Evolutionary conservation across 2,329 filamentous ascomycete species (phyloP).

Genomic region (Sphaerostilbella broomeana): DNA sequence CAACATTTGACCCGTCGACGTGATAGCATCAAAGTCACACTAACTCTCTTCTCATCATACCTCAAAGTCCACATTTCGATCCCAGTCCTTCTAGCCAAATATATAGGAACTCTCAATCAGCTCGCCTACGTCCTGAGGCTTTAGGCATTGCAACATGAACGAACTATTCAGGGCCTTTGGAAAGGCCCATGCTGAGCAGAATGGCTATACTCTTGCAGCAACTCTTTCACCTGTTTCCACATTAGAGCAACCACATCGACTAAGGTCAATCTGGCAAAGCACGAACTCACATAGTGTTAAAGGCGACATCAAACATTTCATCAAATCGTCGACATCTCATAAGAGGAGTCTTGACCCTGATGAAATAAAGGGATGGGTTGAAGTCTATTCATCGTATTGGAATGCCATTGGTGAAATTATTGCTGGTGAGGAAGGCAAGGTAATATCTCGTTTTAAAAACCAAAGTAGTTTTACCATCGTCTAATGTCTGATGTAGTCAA

Average conservation of each 20-base stretch:
- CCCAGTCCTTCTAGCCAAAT: no score
- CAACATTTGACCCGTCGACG: no score
- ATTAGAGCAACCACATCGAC: constrained; percentile 52
- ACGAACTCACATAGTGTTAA: constrained; percentile 61
- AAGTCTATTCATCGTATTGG: constrained; percentile 81
- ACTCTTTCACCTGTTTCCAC: constrained; percentile 68
- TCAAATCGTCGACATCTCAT: constrained; percentile 53
- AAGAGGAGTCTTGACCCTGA: constrained; percentile 50
- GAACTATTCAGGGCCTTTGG: constrained; percentile 67
- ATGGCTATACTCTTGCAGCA: constrained; percentile 67
- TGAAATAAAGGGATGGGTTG: constrained; percentile 76
- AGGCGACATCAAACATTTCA: constrained; percentile 65
- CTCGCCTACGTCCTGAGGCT: no score
- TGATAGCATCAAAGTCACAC: no score
- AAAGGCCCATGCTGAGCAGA: constrained; percentile 54
- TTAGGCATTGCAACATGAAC: constrained; percentile 53
- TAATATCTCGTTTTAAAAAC: constrained; percentile 14
- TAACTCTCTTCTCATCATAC: no score
- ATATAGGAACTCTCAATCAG: no score
- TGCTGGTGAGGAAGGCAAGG: constrained; percentile 38
- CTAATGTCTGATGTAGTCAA: constrained; percentile 34
- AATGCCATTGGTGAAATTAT: constrained; percentile 70
- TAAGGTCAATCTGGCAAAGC: constrained; percentile 64
- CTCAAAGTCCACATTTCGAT: no score
- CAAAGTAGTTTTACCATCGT: not conserved